A percentile compares a stretch with the other conserved stretches of the same genome.
phyloP scores from a whole-genome alignment of 257 asterid species.

The Cordia subcordata region DNA sequence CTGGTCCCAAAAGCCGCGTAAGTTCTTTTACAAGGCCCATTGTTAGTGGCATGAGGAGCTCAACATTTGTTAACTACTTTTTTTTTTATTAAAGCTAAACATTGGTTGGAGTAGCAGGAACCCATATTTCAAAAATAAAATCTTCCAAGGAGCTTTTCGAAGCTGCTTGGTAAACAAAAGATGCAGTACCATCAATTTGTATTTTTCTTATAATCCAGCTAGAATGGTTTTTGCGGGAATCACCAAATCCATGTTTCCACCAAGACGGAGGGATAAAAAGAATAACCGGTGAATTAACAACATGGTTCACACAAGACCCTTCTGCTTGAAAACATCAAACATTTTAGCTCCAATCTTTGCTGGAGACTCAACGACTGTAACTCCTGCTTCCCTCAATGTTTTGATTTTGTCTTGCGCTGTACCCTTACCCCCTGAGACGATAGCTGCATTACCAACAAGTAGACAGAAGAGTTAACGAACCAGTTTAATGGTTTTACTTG shows the following conservation, averaged over 20 bases:
- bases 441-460: slow-evolving; percentile 46
- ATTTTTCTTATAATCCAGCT: slow-evolving; percentile 9
- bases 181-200: slow-evolving; percentile 6
- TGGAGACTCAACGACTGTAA: slow-evolving; percentile 86
- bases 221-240: not conserved
- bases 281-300: not conserved
- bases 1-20: too few relatives aligned
- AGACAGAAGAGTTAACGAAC: not conserved
- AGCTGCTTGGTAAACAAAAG: too few relatives aligned
- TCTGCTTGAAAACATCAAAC: slow-evolving; percentile 82
- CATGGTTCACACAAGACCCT: slow-evolving; percentile 60
- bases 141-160: not conserved
- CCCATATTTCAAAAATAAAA: not conserved
- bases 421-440: slow-evolving; percentile 83
- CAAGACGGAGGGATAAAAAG: not conserved
- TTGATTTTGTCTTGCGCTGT: slow-evolving; percentile 89
- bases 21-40: too few relatives aligned
- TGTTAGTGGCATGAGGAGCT: too few relatives aligned
- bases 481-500: too few relatives aligned
- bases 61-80: too few relatives aligned
- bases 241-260: not conserved
- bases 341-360: slow-evolving; percentile 87
- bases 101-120: not conserved
- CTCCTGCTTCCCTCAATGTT: slow-evolving; percentile 81
- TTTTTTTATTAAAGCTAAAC: too few relatives aligned